Conservation (phyloP, 129 eudicot genomes). For the Arctium lappa region DNA sequence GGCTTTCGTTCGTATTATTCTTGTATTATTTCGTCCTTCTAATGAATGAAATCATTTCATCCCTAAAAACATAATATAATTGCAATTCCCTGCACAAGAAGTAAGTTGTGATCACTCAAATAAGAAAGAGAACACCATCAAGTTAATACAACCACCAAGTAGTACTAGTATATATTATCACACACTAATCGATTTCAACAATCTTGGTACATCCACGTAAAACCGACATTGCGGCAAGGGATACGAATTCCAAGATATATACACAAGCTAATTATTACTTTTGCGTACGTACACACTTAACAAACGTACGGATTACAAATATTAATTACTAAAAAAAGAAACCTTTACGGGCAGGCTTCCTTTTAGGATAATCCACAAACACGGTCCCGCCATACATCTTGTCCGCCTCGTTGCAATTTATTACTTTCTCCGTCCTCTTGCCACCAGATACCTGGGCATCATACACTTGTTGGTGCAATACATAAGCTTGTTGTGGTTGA, state of each 20-base stretch:
- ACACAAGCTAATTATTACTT: background rate
- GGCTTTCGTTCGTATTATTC: no score
- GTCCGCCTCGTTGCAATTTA: slow-evolving; percentile 29
- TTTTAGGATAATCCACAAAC: slow-evolving; percentile 31
- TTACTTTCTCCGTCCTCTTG: background rate
- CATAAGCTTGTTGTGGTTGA: slow-evolving; percentile 26
- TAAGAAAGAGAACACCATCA: background rate
- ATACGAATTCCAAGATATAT: slow-evolving; percentile 6
- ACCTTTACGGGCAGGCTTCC: slow-evolving; percentile 28
- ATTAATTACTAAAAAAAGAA: slow-evolving; percentile 2
- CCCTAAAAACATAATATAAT: no score
- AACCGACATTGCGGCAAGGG: slow-evolving; percentile 16
- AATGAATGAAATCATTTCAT: no score
- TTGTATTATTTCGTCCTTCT: no score
- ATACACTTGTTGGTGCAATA: slow-evolving; percentile 18
- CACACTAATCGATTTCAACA: background rate
- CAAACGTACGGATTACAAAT: background rate
- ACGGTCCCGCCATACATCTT: slow-evolving; percentile 30
- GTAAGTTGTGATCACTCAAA: background rate
- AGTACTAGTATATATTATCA: background rate
- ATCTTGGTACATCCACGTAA: slow-evolving; percentile 23
- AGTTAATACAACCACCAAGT: slow-evolving; percentile 6
- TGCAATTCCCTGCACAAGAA: no score
- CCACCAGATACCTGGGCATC: background rate
- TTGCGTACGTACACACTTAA: background rate